Evolutionary conservation across 2,329 filamentous ascomycete genomes (phyloP).

Genomic region (Cordyceps cicadae): DNA sequence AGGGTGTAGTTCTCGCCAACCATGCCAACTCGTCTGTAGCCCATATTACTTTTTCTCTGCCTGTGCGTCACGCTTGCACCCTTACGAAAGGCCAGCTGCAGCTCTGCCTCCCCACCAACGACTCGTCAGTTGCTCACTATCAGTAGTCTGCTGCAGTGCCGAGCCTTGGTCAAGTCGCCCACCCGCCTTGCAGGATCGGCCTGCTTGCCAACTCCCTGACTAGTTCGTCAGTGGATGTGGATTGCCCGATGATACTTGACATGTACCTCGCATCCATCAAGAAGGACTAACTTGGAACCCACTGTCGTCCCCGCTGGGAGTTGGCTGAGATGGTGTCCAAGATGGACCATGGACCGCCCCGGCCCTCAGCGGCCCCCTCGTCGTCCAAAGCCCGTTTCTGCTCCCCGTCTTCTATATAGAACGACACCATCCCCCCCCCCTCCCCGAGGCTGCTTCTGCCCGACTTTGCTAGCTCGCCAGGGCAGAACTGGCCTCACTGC

Average conservation of each 20-base stretch:
- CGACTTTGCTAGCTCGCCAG: background rate
- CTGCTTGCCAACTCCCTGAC: background rate
- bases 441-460: background rate
- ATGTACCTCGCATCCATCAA: conserved; percentile 1
- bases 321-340: conserved; percentile 8
- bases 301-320: conserved; percentile 1
- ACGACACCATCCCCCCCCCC: conserved; percentile 5
- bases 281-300: background rate
- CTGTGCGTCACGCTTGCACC: conserved; percentile 10
- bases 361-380: conserved; percentile 2
- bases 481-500: conserved; percentile 1
- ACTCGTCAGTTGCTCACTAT: background rate
- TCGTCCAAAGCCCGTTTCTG: background rate
- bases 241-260: background rate
- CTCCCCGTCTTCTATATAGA: conserved; percentile 8
- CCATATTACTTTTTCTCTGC: conserved; percentile 10
- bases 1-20: background rate
- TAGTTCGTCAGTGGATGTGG: background rate
- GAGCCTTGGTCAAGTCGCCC: background rate
- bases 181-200: background rate
- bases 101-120: background rate
- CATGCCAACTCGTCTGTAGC: conserved; percentile 3
- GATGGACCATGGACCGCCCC: conserved; percentile 4
- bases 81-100: conserved; percentile 7
- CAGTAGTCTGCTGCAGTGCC: background rate